A percentile compares a stretch with the other conserved stretches of the same genome.
phyloP scores from a whole-genome alignment of 2,329 filamentous ascomycete species.

The Fusarium nygamai region DNA sequence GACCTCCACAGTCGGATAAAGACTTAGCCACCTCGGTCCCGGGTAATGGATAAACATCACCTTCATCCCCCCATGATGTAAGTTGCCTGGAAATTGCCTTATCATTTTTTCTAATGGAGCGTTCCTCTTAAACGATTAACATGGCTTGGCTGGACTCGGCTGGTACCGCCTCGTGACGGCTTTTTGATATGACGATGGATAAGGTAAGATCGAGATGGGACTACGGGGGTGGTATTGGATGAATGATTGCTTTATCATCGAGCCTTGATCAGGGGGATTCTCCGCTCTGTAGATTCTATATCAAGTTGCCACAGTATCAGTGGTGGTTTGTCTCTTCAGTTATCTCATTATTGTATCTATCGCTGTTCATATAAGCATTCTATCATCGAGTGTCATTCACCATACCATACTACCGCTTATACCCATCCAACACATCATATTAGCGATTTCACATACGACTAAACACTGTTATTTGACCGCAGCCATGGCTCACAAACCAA shows the following conservation, averaged over 20 bases:
- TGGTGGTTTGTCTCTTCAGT: not conserved
- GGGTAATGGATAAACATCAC: constrained; percentile 13
- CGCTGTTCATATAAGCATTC: not conserved
- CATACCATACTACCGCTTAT: not conserved
- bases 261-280: constrained; percentile 6
- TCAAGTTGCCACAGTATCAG: constrained; percentile 26
- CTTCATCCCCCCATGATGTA: constrained; percentile 7
- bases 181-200: not conserved
- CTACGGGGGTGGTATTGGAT: constrained; percentile 7
- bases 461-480: not conserved
- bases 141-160: not conserved
- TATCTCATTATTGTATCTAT: not conserved
- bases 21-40: constrained; percentile 23
- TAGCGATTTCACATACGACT: not conserved
- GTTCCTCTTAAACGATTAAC: not conserved
- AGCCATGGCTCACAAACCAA: constrained; percentile 66
- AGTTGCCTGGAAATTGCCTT: constrained; percentile 3
- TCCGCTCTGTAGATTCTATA: constrained; percentile 20
- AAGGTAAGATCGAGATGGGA: not conserved
- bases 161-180: constrained; percentile 16
- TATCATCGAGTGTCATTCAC: not conserved
- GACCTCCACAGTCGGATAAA: constrained; percentile 22
- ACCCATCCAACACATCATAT: not conserved
- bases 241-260: constrained; percentile 1
- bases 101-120: not conserved